Evolutionary conservation across 768 basidiomycete species (phyloP), one percentile per base, ranked within the genome.

Genomic region (Tricholoma bakamatsutake): DNA sequence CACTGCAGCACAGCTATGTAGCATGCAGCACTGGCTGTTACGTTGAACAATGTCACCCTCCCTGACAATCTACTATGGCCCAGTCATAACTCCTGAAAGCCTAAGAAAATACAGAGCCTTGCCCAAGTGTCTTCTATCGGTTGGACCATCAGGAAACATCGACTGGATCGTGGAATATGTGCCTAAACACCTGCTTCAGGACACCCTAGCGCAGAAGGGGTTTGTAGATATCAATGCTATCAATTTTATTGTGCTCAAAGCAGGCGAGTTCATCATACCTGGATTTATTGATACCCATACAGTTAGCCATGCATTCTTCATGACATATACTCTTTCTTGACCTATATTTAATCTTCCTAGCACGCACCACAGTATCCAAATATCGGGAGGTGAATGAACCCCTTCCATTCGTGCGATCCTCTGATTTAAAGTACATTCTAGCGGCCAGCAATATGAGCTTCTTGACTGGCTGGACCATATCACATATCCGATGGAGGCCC

Each of bases 201-300:
- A 82, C 17, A 71, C 73, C 3, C 67, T 89, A 47, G 73, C 75
- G 0, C 67, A 70, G 43, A 80, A 83, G 58, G 87, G 83, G n/a
- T 64, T 73, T 17, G 45, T 69, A 8, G 71, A 79, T 42, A 65
- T 79, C 5, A 67, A 79, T 17, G 63, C 79, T 42, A 65, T 79
- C 5, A 67, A 79, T 17, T 63, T 83, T 4, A 64, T 79, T 8
- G 54, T 55, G n/a, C 64, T 85, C 47, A 68, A 67, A 10, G 68
- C 75, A 2, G 82, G 82, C 13, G 76, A 85, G 59, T 94, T 93
- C 65, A 63, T 96, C 54, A 81, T 92, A 64, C 94, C 94, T 5
- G 94, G 94, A 3, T 83, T 96, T 67, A 74, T 95, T 53, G 94
- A 97, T 75, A 96, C 93, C 30, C 93, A 96, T 70, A 90, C 88